Base-by-base conservation (phyloP, 2,329 filamentous ascomycete species). In the Didymella keratinophila region DNA sequence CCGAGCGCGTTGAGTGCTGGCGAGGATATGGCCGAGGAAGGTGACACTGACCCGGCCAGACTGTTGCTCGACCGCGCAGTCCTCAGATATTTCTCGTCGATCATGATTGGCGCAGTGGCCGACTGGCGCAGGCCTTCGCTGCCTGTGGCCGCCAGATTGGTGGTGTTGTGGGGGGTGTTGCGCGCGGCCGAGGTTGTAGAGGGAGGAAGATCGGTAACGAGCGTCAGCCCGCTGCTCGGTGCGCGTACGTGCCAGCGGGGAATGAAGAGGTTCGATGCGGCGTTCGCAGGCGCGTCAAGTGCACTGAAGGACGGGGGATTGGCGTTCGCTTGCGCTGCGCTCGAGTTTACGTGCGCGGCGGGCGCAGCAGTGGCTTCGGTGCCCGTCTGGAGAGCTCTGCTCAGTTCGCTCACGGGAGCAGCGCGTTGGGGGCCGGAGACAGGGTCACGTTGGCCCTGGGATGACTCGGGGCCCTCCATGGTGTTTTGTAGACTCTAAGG, bases 1-100 rank as follows among this genome's bases (percentile, higher is more conserved):
- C 77, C 67, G 70, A 83, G 78, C 12, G 81, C 79, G 57, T 78
- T 78, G 21, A 83, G 75, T 25, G 78, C 79, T 23, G 81, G 81
- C 56, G 81, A 83, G 25, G 80, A 78, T 21, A 82, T 71, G 32
- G 76, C 76, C 11, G 80, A 81, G 42, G 72, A 77, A 11, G 78
- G 79, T 37, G 80, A 82, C 20, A 80, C 66, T 30, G 80, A 81
- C 4, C 77, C 78, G 2, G 73, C 66, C 62, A 82, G 76, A 66
- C 80, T 81, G 43, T 71, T 73, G 16, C 75, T 75, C 2, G 80
- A 82, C 47, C 80, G 71, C 28, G 74, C 75, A 42, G 75, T 78
- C 49, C 78, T 66, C 58, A 81, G 61, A 47, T 68, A 69, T 53
- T 72, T 69, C 56, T 71, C 60, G 54, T 74, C 65, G 60, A 79